Evolutionary conservation across 495 filamentous ascomycete species (phyloP).

Genomic region (Xylaria flabelliformis): DNA sequence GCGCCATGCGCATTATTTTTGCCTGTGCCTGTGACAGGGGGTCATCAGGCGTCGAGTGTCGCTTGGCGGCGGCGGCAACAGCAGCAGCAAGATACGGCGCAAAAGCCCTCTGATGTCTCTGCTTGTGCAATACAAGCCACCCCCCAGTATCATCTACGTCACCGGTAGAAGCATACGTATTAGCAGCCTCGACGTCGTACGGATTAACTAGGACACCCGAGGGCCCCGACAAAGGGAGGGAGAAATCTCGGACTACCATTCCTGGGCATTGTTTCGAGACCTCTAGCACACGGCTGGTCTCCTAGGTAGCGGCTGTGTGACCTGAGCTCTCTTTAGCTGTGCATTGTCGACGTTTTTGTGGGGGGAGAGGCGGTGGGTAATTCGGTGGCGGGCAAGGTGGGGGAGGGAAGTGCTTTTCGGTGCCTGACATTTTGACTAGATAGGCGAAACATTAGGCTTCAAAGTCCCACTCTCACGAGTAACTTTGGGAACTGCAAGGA

Average conservation of each 20-base stretch:
- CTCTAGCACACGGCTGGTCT: background rate
- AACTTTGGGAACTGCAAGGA: background rate
- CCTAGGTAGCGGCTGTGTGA: constrained; percentile 5
- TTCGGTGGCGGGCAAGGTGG: constrained; percentile 10
- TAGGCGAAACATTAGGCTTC: background rate
- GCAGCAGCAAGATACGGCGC: background rate
- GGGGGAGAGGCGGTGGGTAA: background rate
- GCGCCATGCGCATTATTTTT: background rate
- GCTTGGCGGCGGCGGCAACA: background rate
- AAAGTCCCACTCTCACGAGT: background rate
- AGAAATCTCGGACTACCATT: constrained; percentile 12
- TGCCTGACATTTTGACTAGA: background rate
- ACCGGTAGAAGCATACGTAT: background rate
- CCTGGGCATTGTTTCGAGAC: background rate
- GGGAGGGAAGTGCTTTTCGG: background rate
- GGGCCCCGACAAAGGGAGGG: background rate
- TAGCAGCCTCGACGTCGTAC: background rate
- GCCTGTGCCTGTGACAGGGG: background rate
- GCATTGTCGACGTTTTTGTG: background rate
- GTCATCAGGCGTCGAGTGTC: background rate
- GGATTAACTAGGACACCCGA: background rate
- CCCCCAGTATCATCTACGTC: background rate
- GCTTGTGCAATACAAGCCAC: constrained; percentile 16
- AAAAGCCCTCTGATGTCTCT: constrained; percentile 4
- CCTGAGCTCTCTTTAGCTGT: background rate